These are phyloP conservation scores for Paracoccidioides brasiliensis DNA, from an alignment of 2,329 filamentous ascomycete species.

Conservation along the genomic window DNA sequence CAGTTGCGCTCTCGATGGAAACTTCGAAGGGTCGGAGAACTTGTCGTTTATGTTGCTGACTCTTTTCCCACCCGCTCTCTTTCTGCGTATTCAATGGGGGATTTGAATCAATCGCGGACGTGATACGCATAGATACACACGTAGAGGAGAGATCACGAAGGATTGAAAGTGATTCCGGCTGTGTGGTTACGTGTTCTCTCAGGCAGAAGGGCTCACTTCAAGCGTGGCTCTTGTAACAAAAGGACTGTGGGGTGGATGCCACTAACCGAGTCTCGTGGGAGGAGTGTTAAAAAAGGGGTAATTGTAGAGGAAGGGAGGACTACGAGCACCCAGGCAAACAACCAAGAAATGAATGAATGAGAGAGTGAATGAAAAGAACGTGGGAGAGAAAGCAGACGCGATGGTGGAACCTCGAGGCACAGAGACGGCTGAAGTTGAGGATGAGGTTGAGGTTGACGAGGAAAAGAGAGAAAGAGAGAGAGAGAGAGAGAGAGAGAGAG, in stretches of 20 bases:
- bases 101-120: background rate
- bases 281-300: background rate
- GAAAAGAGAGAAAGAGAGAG: background rate
- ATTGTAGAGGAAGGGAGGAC: slow-evolving; percentile 5
- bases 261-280: background rate
- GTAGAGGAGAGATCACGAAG: no score
- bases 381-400: slow-evolving; percentile 1
- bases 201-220: background rate
- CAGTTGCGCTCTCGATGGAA: slow-evolving; percentile 7
- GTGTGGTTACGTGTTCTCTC: background rate
- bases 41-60: background rate
- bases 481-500: background rate
- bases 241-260: background rate
- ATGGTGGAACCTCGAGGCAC: background rate
- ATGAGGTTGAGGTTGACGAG: background rate
- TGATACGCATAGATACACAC: background rate
- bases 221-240: background rate
- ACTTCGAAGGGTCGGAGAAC: background rate
- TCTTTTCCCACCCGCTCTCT: background rate
- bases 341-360: slow-evolving; percentile 1
- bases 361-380: background rate
- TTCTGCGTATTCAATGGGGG: background rate
- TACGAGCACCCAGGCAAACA: slow-evolving; percentile 6
- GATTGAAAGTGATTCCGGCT: no score
- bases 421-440: background rate